Evolutionary conservation across 192 early-diverging fungal species (phyloP), one percentile per base, ranked within the genome.

Genomic region (Radiomyces spectabilis): DNA sequence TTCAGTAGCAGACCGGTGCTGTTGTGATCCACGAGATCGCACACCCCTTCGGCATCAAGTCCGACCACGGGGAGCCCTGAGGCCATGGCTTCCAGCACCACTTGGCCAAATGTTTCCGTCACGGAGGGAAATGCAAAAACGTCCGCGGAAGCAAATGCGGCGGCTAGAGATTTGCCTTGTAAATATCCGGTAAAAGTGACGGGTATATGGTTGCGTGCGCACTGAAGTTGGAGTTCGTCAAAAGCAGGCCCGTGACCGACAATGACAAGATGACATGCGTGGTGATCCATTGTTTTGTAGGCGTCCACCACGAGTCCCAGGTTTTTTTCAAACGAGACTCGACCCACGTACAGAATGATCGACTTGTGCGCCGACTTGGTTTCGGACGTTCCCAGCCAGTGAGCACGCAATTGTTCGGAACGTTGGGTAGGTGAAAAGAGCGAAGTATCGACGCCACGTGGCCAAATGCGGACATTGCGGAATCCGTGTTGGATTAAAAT

Each of bases 91-190:
- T 68, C 66, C 6, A 68, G 35, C 8, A 68, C 59, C 1, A 68
- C 66, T 39, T 68, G 66, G 32, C 66, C 66, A 53, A 68, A 68
- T n/a, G 66, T 68, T 52, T 68, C 66, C 9, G 66, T 68, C 30
- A 37, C 37, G 19, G 66, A 68, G 34, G 66, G 66, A 31, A 68
- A 68, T 5, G 53, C 59, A 57, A 68, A 68, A n/a, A 68, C 16
- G 30, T 68, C 66, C 9, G 66, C 53, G 3, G 66, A 68, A 10
- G 66, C 59, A 57, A 51, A 68, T 5, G 59, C 66, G 16, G 55
- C 46, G 9, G 53, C 66, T 31, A 68, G 55, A 9, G 52, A 42
- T 7, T 38, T 41, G 5, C 59, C 55, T 19, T 62, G 44, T 2
- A 68, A 33, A 27, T 68, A 62, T 8, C 66, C 66, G 10, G 59